Conservation (phyloP, 2,329 filamentous ascomycete species). For the Bipolaris sorokiniana region DNA sequence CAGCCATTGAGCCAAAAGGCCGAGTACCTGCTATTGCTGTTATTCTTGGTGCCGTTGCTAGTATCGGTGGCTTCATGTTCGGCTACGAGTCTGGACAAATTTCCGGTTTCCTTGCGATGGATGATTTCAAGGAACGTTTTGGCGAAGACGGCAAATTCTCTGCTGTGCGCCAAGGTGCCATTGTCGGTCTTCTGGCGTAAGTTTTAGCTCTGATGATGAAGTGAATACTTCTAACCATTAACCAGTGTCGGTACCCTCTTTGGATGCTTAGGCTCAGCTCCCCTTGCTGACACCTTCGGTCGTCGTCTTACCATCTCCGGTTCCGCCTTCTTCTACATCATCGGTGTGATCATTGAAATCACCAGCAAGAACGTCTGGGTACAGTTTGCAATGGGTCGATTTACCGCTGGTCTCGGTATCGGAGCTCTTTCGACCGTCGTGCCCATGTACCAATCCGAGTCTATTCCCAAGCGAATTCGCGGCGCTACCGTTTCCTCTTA, state of each 20-base stretch:
- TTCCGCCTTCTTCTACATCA: slow-evolving; percentile 66
- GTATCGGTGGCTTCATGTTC: slow-evolving; percentile 48
- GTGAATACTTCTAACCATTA: slow-evolving; percentile 11
- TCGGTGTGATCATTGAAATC: slow-evolving; percentile 71
- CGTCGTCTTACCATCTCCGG: slow-evolving; percentile 66
- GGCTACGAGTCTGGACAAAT: slow-evolving; percentile 30
- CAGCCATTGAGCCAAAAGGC: slow-evolving; percentile 26
- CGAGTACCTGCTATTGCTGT: slow-evolving; percentile 37
- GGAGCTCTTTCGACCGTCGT: slow-evolving; percentile 66
- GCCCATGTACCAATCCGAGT: slow-evolving; percentile 70
- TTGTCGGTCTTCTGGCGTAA: slow-evolving; percentile 46
- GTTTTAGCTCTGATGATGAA: slow-evolving; percentile 3
- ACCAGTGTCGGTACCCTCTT: slow-evolving; percentile 71
- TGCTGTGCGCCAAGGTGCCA: slow-evolving; percentile 43
- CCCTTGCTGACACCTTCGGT: slow-evolving; percentile 66
- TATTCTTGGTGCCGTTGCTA: slow-evolving; percentile 40
- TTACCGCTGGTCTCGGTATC: slow-evolving; percentile 69
- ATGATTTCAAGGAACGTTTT: slow-evolving; percentile 43
- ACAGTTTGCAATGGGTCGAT: slow-evolving; percentile 68
- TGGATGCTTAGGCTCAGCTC: slow-evolving; percentile 65
- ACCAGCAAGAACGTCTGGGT: slow-evolving; percentile 64
- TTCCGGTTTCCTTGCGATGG: slow-evolving; percentile 43
- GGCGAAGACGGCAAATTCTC: slow-evolving; percentile 43
- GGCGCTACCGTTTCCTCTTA: slow-evolving; percentile 68
- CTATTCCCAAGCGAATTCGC: slow-evolving; percentile 68